These are phyloP conservation scores for Melianthus villosus DNA, from an alignment of 441 rosid genomes.

Conservation along the genomic window DNA sequence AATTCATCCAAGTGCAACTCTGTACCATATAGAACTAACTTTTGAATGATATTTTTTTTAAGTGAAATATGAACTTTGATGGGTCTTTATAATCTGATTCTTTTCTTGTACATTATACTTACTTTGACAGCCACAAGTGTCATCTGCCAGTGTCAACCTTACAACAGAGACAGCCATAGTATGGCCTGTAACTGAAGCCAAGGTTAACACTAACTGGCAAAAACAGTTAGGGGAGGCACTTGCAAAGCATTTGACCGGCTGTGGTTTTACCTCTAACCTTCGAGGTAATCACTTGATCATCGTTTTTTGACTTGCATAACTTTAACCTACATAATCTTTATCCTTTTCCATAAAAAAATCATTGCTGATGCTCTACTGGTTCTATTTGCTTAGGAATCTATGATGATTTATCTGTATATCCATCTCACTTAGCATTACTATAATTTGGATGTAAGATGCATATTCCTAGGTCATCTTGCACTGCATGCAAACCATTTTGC, in stretches of 20 bases:
- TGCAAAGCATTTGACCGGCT: slow-evolving; percentile 66
- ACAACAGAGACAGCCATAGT: slow-evolving; percentile 83
- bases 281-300: no score
- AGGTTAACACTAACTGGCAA: slow-evolving; percentile 55
- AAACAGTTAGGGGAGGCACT: slow-evolving; percentile 68
- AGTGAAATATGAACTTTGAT: neutral
- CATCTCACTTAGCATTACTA: neutral
- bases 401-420: no score
- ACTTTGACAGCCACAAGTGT: slow-evolving; percentile 64
- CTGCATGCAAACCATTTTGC: neutral
- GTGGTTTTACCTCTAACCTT: slow-evolving; percentile 66
- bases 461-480: neutral
- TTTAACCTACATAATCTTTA: no score
- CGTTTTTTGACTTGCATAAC: no score
- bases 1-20: neutral
- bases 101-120: neutral
- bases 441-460: slow-evolving; percentile 4
- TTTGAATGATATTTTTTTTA: neutral
- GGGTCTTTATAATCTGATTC: neutral
- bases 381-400: no score
- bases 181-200: slow-evolving; percentile 78
- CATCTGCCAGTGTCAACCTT: slow-evolving; percentile 74
- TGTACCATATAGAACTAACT: neutral
- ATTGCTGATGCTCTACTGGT: no score
- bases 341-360: no score